Evolutionary conservation across 106 monocot species (phyloP), one percentile per base, ranked within the genome.

Genomic region (Allium fistulosum): DNA sequence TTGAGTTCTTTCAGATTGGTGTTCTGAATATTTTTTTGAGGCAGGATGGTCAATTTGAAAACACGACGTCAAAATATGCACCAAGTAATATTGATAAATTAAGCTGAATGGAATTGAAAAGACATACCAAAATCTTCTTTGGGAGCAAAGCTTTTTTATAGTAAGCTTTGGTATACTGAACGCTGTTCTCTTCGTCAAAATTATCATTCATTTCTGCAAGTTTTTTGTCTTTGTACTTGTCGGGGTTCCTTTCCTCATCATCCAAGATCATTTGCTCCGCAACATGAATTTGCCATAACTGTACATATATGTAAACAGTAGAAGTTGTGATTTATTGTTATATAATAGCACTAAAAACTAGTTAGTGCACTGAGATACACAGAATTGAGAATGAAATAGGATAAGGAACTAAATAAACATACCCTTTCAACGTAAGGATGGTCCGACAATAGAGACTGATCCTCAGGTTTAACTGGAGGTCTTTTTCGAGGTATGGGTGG

Each of bases 211-310:
- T 76, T 37, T 84, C 71, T 12, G 77, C 72, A 63, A 74, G 75
- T 53, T 77, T 76, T 28, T 80, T 84, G 71, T 92, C 84, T 76
- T 86, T 82, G 65, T 80, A 97, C 62, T 89, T 89, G 50, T 87
- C 86, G 71, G 96, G 96, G 75, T 97, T 89, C 72, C 75, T 80
- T 18, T 88, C 92, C 82, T 92, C 92, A 37, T 97, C 81, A 75
- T 97, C 96, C 64, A 97, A 75, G 75, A 97, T 92, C 92, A 97
- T 85, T 78, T 97, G 96, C 62, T 97, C 96, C 55, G 96, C 92
- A 69, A 82, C 82, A 80, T 97, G 96, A 12, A 86, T 76, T 61
- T 86, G 92, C 92, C 96, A 92, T 68, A 97, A 71, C 96, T 97
- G 82, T 69, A 95, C 12, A 71, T 15, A 18, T 48, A 67, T 47